Evolutionary conservation across 2,329 filamentous ascomycete genomes (phyloP).

Genomic region (Teratosphaeriaceae sp.): DNA sequence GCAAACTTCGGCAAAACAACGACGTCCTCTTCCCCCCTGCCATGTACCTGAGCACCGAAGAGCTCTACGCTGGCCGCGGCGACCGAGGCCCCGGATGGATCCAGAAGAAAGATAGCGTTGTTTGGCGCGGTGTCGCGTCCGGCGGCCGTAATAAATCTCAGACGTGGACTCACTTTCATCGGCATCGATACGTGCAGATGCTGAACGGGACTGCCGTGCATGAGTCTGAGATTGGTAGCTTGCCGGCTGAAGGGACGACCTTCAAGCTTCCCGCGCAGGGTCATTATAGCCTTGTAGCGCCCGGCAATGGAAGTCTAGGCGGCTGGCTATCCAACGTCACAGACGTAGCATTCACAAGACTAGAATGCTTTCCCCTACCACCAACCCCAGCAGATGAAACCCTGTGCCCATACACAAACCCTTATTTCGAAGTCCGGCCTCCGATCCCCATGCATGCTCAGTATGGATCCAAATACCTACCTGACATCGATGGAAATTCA

Average conservation of each 20-base stretch:
- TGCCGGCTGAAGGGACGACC: constrained; percentile 16
- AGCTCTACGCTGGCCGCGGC: constrained; percentile 23
- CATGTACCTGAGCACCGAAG: constrained; percentile 37
- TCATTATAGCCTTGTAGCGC: background rate
- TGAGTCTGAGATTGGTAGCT: constrained; percentile 37
- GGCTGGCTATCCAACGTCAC: constrained; percentile 8
- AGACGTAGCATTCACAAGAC: constrained; percentile 34
- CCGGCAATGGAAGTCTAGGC: constrained; percentile 29
- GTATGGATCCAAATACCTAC: constrained; percentile 56
- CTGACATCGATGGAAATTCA: constrained; percentile 65
- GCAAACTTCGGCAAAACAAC: constrained; percentile 41
- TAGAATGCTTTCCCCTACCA: constrained; percentile 14
- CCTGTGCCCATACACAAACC: constrained; percentile 39
- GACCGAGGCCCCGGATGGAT: constrained; percentile 26
- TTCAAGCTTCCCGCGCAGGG: constrained; percentile 30
- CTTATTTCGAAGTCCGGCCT: constrained; percentile 31
- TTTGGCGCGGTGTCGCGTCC: constrained; percentile 40
- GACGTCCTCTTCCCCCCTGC: constrained; percentile 42
- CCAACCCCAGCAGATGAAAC: background rate
- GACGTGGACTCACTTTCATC: constrained; percentile 65
- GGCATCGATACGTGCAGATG: constrained; percentile 66
- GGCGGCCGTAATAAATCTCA: constrained; percentile 37
- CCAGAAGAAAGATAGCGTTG: constrained; percentile 29
- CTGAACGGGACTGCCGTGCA: constrained; percentile 55
- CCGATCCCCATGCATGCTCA: constrained; percentile 33